Percentiles rank a stretch among this genome's conserved stretches.
phyloP scores from a whole-genome alignment of 1,284 basidiomycete genomes.

The Malassezia obtusa region DNA sequence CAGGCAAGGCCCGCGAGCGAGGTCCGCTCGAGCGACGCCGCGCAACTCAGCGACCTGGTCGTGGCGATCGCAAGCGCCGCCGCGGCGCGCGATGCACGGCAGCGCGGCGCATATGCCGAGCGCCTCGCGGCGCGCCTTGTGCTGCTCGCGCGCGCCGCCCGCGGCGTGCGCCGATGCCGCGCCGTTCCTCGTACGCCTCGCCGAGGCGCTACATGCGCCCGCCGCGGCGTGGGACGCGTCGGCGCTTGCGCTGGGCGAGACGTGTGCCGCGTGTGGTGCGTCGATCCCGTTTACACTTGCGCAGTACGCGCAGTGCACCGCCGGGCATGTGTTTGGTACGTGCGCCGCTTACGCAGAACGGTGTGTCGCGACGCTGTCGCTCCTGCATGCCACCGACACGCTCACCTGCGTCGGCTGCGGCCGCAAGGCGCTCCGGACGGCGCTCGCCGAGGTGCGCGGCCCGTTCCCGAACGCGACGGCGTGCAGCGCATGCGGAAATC shows the following conservation, averaged over 20 bases:
- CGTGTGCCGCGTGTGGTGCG: constrained; percentile 10
- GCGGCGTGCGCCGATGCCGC: background rate
- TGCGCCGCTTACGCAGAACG: constrained; percentile 1
- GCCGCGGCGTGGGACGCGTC: background rate
- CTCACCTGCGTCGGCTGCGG: constrained; percentile 10
- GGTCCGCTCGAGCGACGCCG: background rate
- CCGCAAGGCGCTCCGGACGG: constrained; percentile 2
- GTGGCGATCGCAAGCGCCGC: background rate
- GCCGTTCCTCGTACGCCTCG: background rate
- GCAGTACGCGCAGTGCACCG: constrained; percentile 5
- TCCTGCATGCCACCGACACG: constrained; percentile 1
- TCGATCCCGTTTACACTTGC: constrained; percentile 1
- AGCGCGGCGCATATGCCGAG: background rate
- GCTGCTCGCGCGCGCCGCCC: background rate
- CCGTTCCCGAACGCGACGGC: background rate
- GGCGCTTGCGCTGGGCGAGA: background rate
- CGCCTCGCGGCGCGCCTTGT: constrained; percentile 5
- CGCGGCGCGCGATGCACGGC: background rate
- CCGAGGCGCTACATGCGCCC: background rate
- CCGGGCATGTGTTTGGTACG: constrained; percentile 9
- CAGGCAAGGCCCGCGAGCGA: background rate
- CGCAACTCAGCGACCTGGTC: background rate
- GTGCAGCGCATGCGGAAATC: constrained; percentile 10
- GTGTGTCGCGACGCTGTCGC: constrained; percentile 7
- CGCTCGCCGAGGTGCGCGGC: background rate